Percentiles rank a stretch among this genome's conserved stretches.
Evolutionary conservation across 179 eudicot species (phyloP).

Genomic region (Beta lomatogona): DNA sequence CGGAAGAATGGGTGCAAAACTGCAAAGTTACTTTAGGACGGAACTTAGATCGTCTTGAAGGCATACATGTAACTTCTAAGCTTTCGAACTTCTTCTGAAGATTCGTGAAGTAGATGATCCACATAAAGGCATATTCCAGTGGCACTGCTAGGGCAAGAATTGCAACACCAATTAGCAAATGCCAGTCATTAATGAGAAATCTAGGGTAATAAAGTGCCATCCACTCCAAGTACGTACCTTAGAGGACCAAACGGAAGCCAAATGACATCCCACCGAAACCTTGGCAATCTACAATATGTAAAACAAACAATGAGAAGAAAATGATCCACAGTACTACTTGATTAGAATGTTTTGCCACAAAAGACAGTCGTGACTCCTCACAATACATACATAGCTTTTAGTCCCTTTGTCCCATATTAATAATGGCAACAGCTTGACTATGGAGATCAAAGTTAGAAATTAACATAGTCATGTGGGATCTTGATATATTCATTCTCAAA

Average conservation of each 20-base stretch:
- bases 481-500: too few relatives aligned
- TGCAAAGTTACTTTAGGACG: not conserved
- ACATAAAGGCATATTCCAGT: slow-evolving; percentile 78
- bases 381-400: too few relatives aligned
- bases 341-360: not conserved
- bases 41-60: slow-evolving; percentile 58
- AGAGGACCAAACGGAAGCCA: slow-evolving; percentile 94
- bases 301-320: slow-evolving; percentile 1
- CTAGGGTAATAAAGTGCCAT: not conserved
- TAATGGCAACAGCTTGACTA: too few relatives aligned
- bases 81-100: slow-evolving; percentile 89
- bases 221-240: slow-evolving; percentile 40
- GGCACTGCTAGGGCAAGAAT: slow-evolving; percentile 46
- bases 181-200: not conserved
- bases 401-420: too few relatives aligned
- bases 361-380: not conserved
- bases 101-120: slow-evolving; percentile 68
- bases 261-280: slow-evolving; percentile 84
- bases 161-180: slow-evolving; percentile 9
- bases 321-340: not conserved
- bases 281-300: slow-evolving; percentile 63
- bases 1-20: too few relatives aligned
- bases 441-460: too few relatives aligned
- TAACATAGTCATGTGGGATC: too few relatives aligned
- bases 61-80: slow-evolving; percentile 92